Conservation (phyloP, 2,329 filamentous ascomycete species). For the Tolypocladium paradoxum region DNA sequence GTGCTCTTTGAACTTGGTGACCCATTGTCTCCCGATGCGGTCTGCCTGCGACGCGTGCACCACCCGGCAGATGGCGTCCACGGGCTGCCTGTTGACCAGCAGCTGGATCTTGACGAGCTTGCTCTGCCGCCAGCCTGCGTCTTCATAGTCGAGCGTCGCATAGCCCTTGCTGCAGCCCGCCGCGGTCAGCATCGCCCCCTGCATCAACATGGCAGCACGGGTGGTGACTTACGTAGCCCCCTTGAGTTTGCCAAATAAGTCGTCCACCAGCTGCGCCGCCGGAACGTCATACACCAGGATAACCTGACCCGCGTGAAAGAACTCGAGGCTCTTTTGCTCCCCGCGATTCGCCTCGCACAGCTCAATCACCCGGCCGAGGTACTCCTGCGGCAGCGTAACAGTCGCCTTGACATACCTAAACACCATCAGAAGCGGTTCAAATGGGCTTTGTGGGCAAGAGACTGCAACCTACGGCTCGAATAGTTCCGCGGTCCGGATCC, state of each 20-base stretch:
- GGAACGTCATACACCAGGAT: slow-evolving; percentile 90
- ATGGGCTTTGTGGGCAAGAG: too few species aligned
- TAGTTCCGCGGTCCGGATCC: slow-evolving; percentile 31
- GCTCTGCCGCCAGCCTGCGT: slow-evolving; percentile 74
- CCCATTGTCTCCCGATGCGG: slow-evolving; percentile 75
- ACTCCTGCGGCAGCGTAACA: slow-evolving; percentile 86
- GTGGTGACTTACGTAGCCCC: slow-evolving; percentile 52
- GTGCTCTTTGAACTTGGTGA: slow-evolving; percentile 92
- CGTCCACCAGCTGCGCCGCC: slow-evolving; percentile 82
- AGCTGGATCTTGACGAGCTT: slow-evolving; percentile 83
- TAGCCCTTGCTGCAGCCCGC: slow-evolving; percentile 59
- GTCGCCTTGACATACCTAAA: slow-evolving; percentile 62
- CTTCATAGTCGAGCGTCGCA: slow-evolving; percentile 92
- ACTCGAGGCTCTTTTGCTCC: slow-evolving; percentile 76
- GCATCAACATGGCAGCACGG: too few species aligned
- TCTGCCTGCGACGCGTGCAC: slow-evolving; percentile 76
- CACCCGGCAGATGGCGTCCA: slow-evolving; percentile 88
- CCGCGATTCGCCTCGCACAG: slow-evolving; percentile 86
- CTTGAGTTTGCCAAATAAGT: slow-evolving; percentile 95
- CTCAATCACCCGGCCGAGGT: slow-evolving; percentile 88
- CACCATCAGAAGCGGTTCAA: neutral
- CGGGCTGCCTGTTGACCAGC: slow-evolving; percentile 83
- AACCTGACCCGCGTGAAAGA: slow-evolving; percentile 85
- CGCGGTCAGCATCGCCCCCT: neutral
- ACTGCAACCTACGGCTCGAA: slow-evolving; percentile 38